Percentiles rank a stretch among this genome's conserved stretches.
phyloP scores from a whole-genome alignment of 768 basidiomycete species.

The Kwoniella sp. region DNA sequence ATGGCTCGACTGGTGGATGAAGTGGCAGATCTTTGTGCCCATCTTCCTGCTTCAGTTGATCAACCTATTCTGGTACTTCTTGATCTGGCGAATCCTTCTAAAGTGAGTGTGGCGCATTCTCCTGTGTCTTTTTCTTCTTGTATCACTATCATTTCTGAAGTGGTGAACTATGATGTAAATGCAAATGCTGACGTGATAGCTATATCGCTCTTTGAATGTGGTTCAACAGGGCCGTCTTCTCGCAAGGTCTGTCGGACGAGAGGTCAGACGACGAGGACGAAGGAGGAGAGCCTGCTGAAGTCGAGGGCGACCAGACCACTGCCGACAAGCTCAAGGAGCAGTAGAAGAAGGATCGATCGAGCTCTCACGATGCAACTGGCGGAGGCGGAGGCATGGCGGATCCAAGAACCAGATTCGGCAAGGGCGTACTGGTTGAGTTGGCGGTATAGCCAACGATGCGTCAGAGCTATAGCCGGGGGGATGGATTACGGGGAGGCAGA shows the following conservation, averaged over 20 bases:
- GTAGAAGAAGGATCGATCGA: neutral
- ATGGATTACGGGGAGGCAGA: no score
- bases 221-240: constrained; percentile 62
- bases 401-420: no score
- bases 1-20: constrained; percentile 70
- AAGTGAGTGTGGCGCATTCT: no score
- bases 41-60: constrained; percentile 75
- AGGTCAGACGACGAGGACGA: constrained; percentile 69
- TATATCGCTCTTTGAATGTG: neutral
- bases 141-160: neutral
- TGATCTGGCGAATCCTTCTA: constrained; percentile 75
- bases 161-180: neutral
- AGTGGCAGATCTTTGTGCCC: constrained; percentile 75
- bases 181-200: neutral
- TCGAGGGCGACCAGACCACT: constrained; percentile 28
- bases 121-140: neutral
- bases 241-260: constrained; percentile 61
- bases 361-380: no score
- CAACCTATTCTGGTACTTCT: constrained; percentile 90
- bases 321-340: constrained; percentile 36
- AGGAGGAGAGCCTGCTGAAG: constrained; percentile 42
- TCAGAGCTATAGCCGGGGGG: no score
- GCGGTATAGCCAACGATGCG: no score
- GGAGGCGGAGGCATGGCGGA: no score
- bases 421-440: no score